Evolutionary conservation across 805 yeast genomes (phyloP).

Genomic region (Yamadazyma olivae): DNA sequence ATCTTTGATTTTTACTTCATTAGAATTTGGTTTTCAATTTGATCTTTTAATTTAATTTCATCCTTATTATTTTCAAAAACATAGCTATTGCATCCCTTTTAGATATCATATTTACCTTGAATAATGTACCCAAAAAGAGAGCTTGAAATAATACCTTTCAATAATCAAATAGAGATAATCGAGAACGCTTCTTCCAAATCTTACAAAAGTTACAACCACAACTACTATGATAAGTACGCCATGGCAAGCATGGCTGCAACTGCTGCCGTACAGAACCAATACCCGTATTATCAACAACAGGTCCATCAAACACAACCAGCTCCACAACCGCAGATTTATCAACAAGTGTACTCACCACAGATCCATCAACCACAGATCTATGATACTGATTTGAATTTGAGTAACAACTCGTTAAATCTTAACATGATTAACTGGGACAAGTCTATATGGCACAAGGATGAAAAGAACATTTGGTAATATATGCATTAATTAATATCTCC

Average conservation of each 20-base stretch:
- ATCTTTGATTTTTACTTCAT: too few species aligned
- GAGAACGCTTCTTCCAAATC: slow-evolving; percentile 13
- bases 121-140: slow-evolving; percentile 22
- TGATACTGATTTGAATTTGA: slow-evolving; percentile 9
- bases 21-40: too few species aligned
- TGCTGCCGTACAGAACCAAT: too few species aligned
- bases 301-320: too few species aligned
- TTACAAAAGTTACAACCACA: slow-evolving; percentile 6
- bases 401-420: slow-evolving; percentile 10
- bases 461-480: slow-evolving; percentile 10
- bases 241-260: too few species aligned
- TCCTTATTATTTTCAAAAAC: too few species aligned
- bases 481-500: background rate
- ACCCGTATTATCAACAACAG: too few species aligned
- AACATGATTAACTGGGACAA: slow-evolving; percentile 5
- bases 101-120: too few species aligned
- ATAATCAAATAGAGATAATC: slow-evolving; percentile 25
- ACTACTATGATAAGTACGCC: slow-evolving; percentile 2
- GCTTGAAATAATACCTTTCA: slow-evolving; percentile 25
- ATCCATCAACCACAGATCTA: slow-evolving; percentile 1
- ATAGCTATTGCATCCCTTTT: background rate
- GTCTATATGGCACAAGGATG: slow-evolving; percentile 12
- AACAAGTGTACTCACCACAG: background rate
- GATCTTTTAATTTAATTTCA: too few species aligned
- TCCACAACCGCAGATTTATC: too few species aligned